Percentiles rank a stretch among this genome's conserved stretches.
Conservation (phyloP, 192 early-diverging fungal species). For the Podila clonocystis region DNA sequence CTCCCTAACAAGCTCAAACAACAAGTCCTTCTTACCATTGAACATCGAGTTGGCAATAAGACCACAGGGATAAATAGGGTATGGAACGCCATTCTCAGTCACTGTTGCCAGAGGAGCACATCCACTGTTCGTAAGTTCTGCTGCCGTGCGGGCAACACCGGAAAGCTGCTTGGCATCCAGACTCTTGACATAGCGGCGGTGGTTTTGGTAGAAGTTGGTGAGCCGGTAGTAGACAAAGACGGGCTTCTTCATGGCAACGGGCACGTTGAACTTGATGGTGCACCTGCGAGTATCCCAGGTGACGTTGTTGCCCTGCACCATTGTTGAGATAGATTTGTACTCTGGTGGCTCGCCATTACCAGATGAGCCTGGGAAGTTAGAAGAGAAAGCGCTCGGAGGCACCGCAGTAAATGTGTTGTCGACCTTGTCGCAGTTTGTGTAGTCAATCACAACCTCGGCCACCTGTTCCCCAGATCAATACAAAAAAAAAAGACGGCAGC, state of each 20-base stretch:
- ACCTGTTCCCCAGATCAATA: conserved; percentile 57
- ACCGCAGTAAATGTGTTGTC: conserved; percentile 12
- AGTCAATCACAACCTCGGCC: conserved; percentile 91
- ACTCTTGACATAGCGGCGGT: conserved; percentile 94
- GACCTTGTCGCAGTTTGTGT: conserved; percentile 80
- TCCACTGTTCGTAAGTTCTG: conserved; percentile 55
- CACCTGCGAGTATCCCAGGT: conserved; percentile 59
- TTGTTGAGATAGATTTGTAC: conserved; percentile 5
- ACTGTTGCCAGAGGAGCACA: conserved; percentile 67
- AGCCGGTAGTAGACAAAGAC: conserved; percentile 96
- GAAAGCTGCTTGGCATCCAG: conserved; percentile 85
- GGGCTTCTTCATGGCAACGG: conserved; percentile 71
- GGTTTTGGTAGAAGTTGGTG: conserved; percentile 99
- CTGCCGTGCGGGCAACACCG: conserved; percentile 62
- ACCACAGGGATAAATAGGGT: conserved; percentile 91
- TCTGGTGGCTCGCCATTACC: conserved; percentile 28
- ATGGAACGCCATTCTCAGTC: conserved; percentile 50
- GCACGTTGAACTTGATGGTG: conserved; percentile 78
- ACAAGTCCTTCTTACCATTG: conserved; percentile 70
- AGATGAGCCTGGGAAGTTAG: conserved; percentile 26
- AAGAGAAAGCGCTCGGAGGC: conserved; percentile 9
- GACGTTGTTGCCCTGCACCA: neutral
- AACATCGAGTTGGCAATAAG: conserved; percentile 98
- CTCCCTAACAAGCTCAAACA: neutral
- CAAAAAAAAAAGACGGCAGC: neutral